Evolutionary conservation across 208 protist genomes (phyloP), one percentile per base, ranked within the genome.

Genomic region (Acanthamoeba rhysodes): DNA sequence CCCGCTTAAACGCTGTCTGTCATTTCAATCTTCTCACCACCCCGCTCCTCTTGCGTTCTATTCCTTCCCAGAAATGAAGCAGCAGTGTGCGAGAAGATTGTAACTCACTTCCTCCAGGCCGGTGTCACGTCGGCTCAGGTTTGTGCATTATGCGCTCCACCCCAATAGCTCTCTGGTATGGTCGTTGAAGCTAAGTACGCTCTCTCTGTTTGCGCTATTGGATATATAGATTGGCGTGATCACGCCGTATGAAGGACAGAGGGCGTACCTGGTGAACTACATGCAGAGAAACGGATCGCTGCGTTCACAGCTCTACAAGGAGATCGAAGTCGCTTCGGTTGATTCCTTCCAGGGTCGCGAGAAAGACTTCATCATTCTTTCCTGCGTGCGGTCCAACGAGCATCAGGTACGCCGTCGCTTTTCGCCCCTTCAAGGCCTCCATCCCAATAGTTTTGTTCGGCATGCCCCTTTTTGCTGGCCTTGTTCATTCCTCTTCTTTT

Each of bases 301-400:
- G 0, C 82, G 95, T 16, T 27, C 87, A 12, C 50, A 97, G 22
- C 95, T 99, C 5, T 99, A 99, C 95, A 96, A 97, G 84, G 91
- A 48, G 95, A 96, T 96, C 64, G 82, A 96, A 96, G 97, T 99
- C 22, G 98, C 98, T 1, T 98, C 96, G 76, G 99, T 99, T 1
- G 99, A 99, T 96, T 97, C 98, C 9, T 99, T 99, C 97, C 99
- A 99, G 97, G 99, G 99, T 1, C 96, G 99, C 90, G 99, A 99
- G 97, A 99, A 99, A 94, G 99, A 99, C 93, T 99, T 98, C 95
- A 99, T 99, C 93, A 99, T 99, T 45, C 95, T 99, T 6, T 99
- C 99, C 1, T 99, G 99, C 97, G 99, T 99, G 1, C 97, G 99
- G 55, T 98, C 97, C 29, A 99, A 99, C 95, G 97, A 99, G 14